Evolutionary conservation across 1,284 basidiomycete species (phyloP).

Genomic region (Afroboletus lepidellus): DNA sequence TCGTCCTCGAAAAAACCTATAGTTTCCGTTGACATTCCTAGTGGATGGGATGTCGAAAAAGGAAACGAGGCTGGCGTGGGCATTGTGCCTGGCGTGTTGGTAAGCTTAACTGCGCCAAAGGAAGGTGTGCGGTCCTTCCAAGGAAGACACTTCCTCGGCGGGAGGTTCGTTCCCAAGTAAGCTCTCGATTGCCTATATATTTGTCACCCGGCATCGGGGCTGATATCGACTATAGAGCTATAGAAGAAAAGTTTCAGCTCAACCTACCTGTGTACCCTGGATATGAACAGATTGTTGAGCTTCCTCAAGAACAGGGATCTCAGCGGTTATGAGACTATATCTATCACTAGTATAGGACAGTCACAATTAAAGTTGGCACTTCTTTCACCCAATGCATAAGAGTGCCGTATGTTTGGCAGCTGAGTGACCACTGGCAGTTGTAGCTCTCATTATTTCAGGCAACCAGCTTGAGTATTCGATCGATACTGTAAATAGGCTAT

Average conservation of each 20-base stretch:
- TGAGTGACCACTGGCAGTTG: too few species aligned
- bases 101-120: slow-evolving; percentile 95
- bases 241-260: slow-evolving; percentile 73
- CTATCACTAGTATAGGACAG: neutral
- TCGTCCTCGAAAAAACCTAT: slow-evolving; percentile 69
- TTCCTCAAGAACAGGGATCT: slow-evolving; percentile 32
- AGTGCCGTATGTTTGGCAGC: too few species aligned
- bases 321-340: slow-evolving; percentile 9
- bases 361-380: too few species aligned
- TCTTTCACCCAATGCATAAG: too few species aligned
- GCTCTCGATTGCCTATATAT: slow-evolving; percentile 27
- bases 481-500: too few species aligned
- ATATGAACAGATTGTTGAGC: slow-evolving; percentile 78
- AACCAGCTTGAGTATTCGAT: too few species aligned
- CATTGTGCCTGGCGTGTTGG: slow-evolving; percentile 76
- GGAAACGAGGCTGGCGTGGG: slow-evolving; percentile 59
- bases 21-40: slow-evolving; percentile 93
- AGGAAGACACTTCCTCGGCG: slow-evolving; percentile 78
- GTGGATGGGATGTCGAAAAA: slow-evolving; percentile 90
- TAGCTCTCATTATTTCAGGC: too few species aligned
- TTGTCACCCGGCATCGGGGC: neutral
- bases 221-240: slow-evolving; percentile 41
- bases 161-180: slow-evolving; percentile 86
- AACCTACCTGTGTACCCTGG: slow-evolving; percentile 79
- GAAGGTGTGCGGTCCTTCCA: slow-evolving; percentile 75